Evolutionary conservation across 108 stramenopile genomes (phyloP).

Genomic region (Nitzschia putrida): DNA sequence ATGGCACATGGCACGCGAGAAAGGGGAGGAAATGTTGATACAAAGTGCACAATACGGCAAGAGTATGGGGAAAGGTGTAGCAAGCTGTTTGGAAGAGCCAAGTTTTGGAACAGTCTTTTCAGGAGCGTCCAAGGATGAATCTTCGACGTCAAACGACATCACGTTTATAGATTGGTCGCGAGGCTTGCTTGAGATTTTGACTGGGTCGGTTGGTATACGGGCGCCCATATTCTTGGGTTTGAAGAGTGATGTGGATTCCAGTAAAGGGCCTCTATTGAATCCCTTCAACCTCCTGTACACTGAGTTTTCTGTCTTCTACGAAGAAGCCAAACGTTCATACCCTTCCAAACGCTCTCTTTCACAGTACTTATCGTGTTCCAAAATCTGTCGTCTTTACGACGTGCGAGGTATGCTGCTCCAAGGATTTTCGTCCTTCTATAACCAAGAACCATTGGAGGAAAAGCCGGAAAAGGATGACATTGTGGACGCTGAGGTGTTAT

Average conservation of each 20-base stretch:
- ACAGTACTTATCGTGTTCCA: not conserved
- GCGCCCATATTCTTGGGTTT: conserved; percentile 50
- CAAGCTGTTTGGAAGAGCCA: conserved; percentile 16
- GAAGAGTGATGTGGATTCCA: not conserved
- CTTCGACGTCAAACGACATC: conserved; percentile 50
- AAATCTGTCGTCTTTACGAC: conserved; percentile 48
- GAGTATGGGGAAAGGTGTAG: conserved; percentile 31
- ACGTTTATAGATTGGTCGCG: conserved; percentile 53
- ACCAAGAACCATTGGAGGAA: too few species aligned
- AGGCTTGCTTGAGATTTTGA: conserved; percentile 38
- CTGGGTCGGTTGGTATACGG: conserved; percentile 34
- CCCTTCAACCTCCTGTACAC: too few species aligned
- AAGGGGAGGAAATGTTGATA: conserved; percentile 50
- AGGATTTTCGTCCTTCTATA: conserved; percentile 44
- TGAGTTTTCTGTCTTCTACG: conserved; percentile 51
- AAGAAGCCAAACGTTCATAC: not conserved
- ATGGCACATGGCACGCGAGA: conserved; percentile 65
- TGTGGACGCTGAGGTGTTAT: too few species aligned
- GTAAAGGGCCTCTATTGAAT: not conserved
- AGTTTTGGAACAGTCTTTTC: conserved; percentile 18
- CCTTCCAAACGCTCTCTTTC: too few species aligned
- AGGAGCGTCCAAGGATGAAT: conserved; percentile 43
- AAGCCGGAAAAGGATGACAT: too few species aligned
- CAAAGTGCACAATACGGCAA: conserved; percentile 49
- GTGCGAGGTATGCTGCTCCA: conserved; percentile 49